These are phyloP conservation scores for Gossypium trilobum DNA, from an alignment of 441 rosid species.

Conservation along the genomic window DNA sequence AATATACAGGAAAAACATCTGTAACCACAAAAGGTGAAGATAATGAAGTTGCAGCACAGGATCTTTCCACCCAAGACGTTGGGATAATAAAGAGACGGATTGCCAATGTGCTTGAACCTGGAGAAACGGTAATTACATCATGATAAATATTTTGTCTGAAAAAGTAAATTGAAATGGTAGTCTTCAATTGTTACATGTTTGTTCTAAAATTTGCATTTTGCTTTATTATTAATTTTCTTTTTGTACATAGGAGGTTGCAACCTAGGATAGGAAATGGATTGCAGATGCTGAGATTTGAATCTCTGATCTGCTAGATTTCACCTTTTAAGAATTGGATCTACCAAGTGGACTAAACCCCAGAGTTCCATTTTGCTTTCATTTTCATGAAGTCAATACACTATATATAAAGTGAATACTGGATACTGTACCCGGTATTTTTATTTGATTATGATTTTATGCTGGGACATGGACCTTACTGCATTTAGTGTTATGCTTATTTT, in stretches of 20 bases:
- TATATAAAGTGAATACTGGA: neutral
- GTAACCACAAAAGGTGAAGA: constrained; percentile 23
- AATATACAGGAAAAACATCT: constrained; percentile 36
- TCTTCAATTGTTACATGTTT: neutral
- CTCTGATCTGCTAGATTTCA: neutral
- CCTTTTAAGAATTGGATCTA: neutral
- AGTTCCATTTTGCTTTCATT: neutral
- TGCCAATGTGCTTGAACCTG: constrained; percentile 66
- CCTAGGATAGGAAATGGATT: neutral
- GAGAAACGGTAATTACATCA: constrained; percentile 61
- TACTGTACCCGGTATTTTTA: neutral
- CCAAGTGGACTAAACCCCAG: neutral
- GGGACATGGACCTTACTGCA: neutral
- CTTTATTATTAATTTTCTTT: neutral
- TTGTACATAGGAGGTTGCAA: neutral
- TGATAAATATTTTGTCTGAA: neutral
- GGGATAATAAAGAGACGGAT: constrained; percentile 73
- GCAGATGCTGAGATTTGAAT: neutral
- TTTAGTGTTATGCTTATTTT: neutral
- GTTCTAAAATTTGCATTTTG: neutral
- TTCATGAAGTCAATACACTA: neutral
- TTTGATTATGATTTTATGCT: neutral
- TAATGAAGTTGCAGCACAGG: constrained; percentile 31
- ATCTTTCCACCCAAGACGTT: constrained; percentile 62
- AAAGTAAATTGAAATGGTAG: neutral